phyloP scores from a whole-genome alignment of 257 asterid species.

The Ophiorrhiza pumila region DNA sequence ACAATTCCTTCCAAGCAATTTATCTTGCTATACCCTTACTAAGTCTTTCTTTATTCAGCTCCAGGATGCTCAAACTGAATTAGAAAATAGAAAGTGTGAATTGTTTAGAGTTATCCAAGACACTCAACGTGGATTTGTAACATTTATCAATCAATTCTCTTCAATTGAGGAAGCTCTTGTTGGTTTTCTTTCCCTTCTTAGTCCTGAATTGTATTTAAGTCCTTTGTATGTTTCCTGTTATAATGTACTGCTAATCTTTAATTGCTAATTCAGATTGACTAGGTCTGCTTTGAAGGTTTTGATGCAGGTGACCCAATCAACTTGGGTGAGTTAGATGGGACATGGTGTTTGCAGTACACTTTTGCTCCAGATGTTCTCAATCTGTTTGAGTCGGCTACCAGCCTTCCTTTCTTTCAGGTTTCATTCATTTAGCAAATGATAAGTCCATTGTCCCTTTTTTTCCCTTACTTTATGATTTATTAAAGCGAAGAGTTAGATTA shows the following conservation, averaged over 20 bases:
- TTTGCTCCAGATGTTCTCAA: slow-evolving; percentile 76
- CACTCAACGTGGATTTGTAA: slow-evolving; percentile 70
- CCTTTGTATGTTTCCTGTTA: too few relatives aligned
- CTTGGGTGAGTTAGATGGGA: slow-evolving; percentile 58
- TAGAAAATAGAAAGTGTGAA: too few relatives aligned
- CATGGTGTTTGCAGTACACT: slow-evolving; percentile 90
- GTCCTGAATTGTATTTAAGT: too few relatives aligned
- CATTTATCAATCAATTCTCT: slow-evolving; percentile 58
- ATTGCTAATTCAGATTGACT: too few relatives aligned
- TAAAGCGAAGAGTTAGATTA: neutral
- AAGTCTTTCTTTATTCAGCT: too few relatives aligned
- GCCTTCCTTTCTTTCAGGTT: slow-evolving; percentile 75
- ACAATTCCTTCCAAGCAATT: neutral
- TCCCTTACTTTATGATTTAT: neutral
- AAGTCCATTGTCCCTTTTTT: neutral
- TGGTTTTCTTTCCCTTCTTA: slow-evolving; percentile 14
- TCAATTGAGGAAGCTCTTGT: slow-evolving; percentile 73
- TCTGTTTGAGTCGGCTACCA: slow-evolving; percentile 70
- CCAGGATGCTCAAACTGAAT: too few relatives aligned
- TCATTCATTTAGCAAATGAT: neutral
- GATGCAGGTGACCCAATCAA: too few relatives aligned
- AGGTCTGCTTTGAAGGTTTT: too few relatives aligned
- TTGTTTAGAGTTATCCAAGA: slow-evolving; percentile 57
- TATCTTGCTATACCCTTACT: neutral
- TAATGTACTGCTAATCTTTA: too few relatives aligned